These are phyloP conservation scores for Stagonosporopsis cucurbitacearum DNA, from an alignment of 2,329 filamentous ascomycete species.

Conservation along the genomic window DNA sequence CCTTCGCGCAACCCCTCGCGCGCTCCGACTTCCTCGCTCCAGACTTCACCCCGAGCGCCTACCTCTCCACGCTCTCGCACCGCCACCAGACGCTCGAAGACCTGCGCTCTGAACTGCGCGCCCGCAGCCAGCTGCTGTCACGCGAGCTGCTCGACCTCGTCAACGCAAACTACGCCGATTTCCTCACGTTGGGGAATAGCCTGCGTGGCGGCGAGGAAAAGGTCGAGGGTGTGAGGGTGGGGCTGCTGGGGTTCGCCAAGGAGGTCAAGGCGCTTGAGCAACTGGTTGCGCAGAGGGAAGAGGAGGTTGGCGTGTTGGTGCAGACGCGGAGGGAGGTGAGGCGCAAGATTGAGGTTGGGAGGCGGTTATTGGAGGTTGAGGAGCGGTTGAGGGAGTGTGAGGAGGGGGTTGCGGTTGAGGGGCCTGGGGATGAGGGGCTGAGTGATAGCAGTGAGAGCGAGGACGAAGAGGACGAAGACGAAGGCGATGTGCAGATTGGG, in stretches of 20 bases:
- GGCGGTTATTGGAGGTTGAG: constrained; percentile 70
- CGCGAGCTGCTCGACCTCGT: constrained; percentile 92
- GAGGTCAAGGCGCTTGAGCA: constrained; percentile 77
- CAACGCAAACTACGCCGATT: constrained; percentile 93
- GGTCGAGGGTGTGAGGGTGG: constrained; percentile 87
- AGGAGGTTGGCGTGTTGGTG: constrained; percentile 68
- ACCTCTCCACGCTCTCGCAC: constrained; percentile 81
- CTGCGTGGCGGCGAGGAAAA: constrained; percentile 88
- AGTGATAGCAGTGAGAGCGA: constrained; percentile 39
- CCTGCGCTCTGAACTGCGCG: constrained; percentile 81
- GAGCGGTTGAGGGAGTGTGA: constrained; percentile 61
- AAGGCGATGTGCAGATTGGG: constrained; percentile 36
- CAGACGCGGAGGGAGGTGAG: constrained; percentile 75
- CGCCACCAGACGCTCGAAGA: constrained; percentile 97
- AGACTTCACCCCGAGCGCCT: constrained; percentile 78
- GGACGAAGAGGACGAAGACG: constrained; percentile 43
- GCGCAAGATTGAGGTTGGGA: constrained; percentile 67
- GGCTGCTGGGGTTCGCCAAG: constrained; percentile 81
- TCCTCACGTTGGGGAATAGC: constrained; percentile 80
- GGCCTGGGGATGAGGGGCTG: constrained; percentile 33
- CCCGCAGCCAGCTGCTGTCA: constrained; percentile 78
- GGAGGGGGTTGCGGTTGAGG: constrained; percentile 43
- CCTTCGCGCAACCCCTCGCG: constrained; percentile 85
- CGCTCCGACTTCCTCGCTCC: constrained; percentile 79
- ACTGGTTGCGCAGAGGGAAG: constrained; percentile 67